A percentile compares a stretch with the other conserved stretches of the same genome.
Conservation (phyloP, 148 eudicot species). For the Chenopodium berlandieri region DNA sequence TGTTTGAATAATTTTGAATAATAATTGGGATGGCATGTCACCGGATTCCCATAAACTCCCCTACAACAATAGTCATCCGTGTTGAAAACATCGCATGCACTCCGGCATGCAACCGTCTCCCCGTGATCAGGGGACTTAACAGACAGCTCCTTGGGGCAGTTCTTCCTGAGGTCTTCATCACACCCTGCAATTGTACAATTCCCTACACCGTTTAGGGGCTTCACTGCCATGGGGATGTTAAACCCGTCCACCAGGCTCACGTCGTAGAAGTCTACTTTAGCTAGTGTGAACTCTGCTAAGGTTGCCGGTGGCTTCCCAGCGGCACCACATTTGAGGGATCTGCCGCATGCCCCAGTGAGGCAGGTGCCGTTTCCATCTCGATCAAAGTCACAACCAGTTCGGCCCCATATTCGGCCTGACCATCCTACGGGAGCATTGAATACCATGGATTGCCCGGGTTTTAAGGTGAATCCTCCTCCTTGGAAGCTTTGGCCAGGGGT, state of each 20-base stretch:
- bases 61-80: constrained; percentile 82
- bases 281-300: constrained; percentile 79
- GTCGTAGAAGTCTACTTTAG: constrained; percentile 60
- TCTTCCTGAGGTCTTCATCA: constrained; percentile 47
- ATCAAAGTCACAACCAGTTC: constrained; percentile 68
- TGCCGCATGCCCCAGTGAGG: constrained; percentile 59
- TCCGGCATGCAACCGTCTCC: constrained; percentile 62
- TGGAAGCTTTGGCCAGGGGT: constrained; percentile 47
- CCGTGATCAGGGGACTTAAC: constrained; percentile 21
- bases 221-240: constrained; percentile 61
- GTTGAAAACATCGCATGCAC: constrained; percentile 79
- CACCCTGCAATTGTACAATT: constrained; percentile 75
- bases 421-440: constrained; percentile 58
- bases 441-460: constrained; percentile 35
- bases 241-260: constrained; percentile 94
- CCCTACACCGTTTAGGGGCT: constrained; percentile 56
- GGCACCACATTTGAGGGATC: constrained; percentile 42
- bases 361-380: constrained; percentile 47
- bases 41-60: constrained; percentile 57
- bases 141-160: constrained; percentile 66
- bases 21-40: constrained; percentile 54
- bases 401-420: constrained; percentile 69
- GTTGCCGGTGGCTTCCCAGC: constrained; percentile 53
- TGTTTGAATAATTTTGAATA: constrained; percentile 64
- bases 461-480: constrained; percentile 59